Evolutionary conservation across 768 basidiomycete species (phyloP), one percentile per base, ranked within the genome.

Genomic region (Psilocybe cubensis): DNA sequence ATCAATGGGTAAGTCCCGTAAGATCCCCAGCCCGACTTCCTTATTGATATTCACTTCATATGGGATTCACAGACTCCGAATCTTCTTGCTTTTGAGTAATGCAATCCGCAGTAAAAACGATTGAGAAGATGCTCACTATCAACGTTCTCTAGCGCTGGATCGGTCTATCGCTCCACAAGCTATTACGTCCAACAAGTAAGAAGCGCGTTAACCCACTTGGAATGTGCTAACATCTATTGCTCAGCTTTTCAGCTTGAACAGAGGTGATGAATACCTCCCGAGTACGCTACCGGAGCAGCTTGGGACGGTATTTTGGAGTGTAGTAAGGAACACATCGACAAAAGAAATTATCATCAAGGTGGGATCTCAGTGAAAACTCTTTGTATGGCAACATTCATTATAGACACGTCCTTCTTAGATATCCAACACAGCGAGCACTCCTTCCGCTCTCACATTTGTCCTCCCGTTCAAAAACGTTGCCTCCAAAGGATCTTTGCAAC

Each of bases 251-350:
- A 83, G 84, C 53, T 59, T 77, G 17, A 85, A 88, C 66, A 72
- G 80, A 38, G 88, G 88, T 4, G 83, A 86, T 40, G 78, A 80
- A 61, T 88, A 86, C 63, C 66, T 89, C 1, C 83, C 87, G 2
- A 87, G 83, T 65, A 88, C 85, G 0, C 74, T 86, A 0, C 86
- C 87, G 0, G 69, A 55, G 29, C 49, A 61, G 0, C 65, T 59
- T 3, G 84, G 83, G 9, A 82, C 83, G 0, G 66, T 86, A 1
- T 79, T 83, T 69, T 90, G 88, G 88, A 86, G 85, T 58, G 80
- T 88, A 9, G 75, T 76, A 6, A 73, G 77, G 46, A 73, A 73
- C 27, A 77, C 60, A 3, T 64, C 76, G 2, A 56, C 65, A 0
- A 68, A 74, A 2, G 64, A 80, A 53, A 73, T 88, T 46, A 81